phyloP scores from a whole-genome alignment of 176 grass and related monocot species.

The Oryza officinalis region DNA sequence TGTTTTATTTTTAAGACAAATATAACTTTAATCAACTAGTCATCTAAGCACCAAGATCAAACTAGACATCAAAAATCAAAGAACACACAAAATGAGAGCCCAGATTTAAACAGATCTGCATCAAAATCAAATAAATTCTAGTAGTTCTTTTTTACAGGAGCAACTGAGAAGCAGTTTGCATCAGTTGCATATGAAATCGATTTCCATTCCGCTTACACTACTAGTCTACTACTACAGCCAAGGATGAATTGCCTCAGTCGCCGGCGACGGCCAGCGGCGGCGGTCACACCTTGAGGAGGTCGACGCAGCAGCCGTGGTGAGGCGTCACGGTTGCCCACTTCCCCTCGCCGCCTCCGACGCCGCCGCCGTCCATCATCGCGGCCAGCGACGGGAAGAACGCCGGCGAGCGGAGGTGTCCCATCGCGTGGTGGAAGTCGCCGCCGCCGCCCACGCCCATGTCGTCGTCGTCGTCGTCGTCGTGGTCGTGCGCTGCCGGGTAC shows the following conservation, averaged over 20 bases:
- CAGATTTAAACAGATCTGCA: too few relatives aligned
- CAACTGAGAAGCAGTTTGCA: conserved; percentile 13
- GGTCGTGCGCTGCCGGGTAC: neutral
- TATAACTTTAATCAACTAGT: neutral
- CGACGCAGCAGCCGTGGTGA: conserved; percentile 20
- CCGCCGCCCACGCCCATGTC: neutral
- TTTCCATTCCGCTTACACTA: neutral
- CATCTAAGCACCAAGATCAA: neutral
- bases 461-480: neutral
- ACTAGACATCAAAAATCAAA: neutral
- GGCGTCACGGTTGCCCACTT: conserved; percentile 37
- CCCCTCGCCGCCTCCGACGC: neutral
- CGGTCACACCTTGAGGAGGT: conserved; percentile 51
- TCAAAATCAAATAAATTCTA: neutral
- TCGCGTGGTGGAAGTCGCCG: conserved; percentile 20
- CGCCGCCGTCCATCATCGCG: conserved; percentile 24
- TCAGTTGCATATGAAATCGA: neutral
- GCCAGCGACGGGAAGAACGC: conserved; percentile 25
- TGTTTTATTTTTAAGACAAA: neutral
- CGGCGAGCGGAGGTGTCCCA: conserved; percentile 33
- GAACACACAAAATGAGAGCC: neutral
- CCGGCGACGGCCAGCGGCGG: neutral
- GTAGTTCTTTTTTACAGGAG: neutral
- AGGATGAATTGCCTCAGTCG: conserved; percentile 60
- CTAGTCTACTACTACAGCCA: conserved; percentile 39